Evolutionary conservation across 805 yeast genomes (phyloP).

Genomic region (Zygoascus biomembranicola): DNA sequence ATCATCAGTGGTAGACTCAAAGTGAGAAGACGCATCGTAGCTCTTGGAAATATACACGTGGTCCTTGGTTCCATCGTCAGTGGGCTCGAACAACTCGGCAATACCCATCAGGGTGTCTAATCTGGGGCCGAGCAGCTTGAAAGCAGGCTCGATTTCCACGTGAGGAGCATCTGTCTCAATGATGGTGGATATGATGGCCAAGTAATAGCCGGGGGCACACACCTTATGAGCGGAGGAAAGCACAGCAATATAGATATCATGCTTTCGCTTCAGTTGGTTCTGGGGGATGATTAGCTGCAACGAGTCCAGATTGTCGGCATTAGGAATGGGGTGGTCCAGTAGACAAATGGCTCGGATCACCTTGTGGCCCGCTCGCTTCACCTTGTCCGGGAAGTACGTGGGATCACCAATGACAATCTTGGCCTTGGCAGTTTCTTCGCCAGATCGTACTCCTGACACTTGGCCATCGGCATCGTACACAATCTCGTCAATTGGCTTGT

Average conservation of each 20-base stretch:
- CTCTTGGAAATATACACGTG: constrained; percentile 78
- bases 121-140: constrained; percentile 72
- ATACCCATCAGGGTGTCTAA: constrained; percentile 89
- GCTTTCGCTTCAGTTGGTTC: constrained; percentile 84
- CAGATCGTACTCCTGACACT: constrained; percentile 81
- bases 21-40: constrained; percentile 91
- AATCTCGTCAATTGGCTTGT: constrained; percentile 88
- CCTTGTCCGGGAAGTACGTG: constrained; percentile 86
- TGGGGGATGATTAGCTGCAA: constrained; percentile 94
- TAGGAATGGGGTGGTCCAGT: constrained; percentile 80
- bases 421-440: constrained; percentile 86
- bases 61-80: constrained; percentile 71
- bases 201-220: constrained; percentile 75
- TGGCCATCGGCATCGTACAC: constrained; percentile 63
- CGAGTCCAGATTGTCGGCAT: constrained; percentile 76
- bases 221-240: constrained; percentile 86
- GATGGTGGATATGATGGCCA: constrained; percentile 91
- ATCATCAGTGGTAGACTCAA: constrained; percentile 93
- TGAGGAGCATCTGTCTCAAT: constrained; percentile 92
- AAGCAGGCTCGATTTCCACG: constrained; percentile 86
- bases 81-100: constrained; percentile 83
- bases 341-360: constrained; percentile 85
- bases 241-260: constrained; percentile 90
- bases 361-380: constrained; percentile 59
- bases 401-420: constrained; percentile 96